Percentiles rank a stretch among this genome's conserved stretches.
These are phyloP conservation scores for Rhamnella rubrinervis DNA, from an alignment of 331 rosid genomes.

Conservation along the genomic window DNA sequence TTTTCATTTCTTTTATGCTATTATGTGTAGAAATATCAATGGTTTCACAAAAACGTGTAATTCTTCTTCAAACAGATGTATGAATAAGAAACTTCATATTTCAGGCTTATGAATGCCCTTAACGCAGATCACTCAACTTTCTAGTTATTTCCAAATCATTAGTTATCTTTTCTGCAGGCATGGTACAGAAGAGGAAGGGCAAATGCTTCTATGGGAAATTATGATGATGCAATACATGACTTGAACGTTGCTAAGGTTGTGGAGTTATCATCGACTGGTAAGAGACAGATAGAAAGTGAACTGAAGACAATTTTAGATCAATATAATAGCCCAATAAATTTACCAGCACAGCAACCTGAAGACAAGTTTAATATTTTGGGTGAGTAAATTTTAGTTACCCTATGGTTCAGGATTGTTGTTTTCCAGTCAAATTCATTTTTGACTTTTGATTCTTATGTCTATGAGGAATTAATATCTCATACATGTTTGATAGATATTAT, in stretches of 20 bases:
- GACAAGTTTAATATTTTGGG: conserved; percentile 43
- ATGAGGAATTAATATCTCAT: too few species aligned
- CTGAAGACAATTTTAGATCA: conserved; percentile 45
- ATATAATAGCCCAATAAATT: conserved; percentile 24
- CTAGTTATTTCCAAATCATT: conserved; percentile 15
- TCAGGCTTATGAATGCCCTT: not conserved
- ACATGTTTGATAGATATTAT: not conserved
- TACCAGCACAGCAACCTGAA: conserved; percentile 31
- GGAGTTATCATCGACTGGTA: conserved; percentile 59
- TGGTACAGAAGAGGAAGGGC: conserved; percentile 89
- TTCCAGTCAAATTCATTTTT: too few species aligned
- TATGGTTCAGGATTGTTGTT: too few species aligned
- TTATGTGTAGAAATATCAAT: not conserved
- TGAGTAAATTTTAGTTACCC: conserved; percentile 27
- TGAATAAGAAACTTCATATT: too few species aligned
- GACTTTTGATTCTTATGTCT: too few species aligned
- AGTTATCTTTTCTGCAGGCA: conserved; percentile 47
- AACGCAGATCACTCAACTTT: not conserved
- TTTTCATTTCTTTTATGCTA: not conserved
- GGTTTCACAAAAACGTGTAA: too few species aligned
- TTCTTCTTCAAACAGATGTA: too few species aligned
- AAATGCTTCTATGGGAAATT: conserved; percentile 58
- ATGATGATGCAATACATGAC: conserved; percentile 64
- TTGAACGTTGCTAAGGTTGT: conserved; percentile 57
- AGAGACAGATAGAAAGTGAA: conserved; percentile 70